Percentiles rank a stretch among this genome's conserved stretches.
phyloP scores from a whole-genome alignment of 257 asterid species.

The Solanum dulcamara region DNA sequence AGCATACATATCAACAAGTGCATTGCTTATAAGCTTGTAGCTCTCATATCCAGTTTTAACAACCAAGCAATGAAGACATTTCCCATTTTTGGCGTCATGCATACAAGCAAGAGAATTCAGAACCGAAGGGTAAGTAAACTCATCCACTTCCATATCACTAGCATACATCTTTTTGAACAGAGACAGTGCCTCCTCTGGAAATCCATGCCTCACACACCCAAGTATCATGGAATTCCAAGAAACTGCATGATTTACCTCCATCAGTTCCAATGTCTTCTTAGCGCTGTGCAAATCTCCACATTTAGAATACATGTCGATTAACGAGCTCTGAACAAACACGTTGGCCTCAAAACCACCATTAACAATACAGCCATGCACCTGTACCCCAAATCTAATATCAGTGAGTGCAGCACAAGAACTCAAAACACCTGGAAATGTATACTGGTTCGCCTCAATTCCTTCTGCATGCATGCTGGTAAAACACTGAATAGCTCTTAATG shows the following conservation, averaged over 20 bases:
- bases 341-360: conserved; percentile 65
- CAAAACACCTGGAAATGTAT: conserved; percentile 68
- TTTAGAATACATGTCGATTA: conserved; percentile 74
- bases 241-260: conserved; percentile 42
- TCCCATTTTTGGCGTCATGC: conserved; percentile 33
- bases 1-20: conserved; percentile 86
- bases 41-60: conserved; percentile 53
- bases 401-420: conserved; percentile 44
- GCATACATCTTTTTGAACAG: conserved; percentile 49
- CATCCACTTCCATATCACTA: conserved; percentile 45
- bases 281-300: conserved; percentile 59
- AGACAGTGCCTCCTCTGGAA: conserved; percentile 35
- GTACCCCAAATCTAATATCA: conserved; percentile 37
- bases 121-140: conserved; percentile 64
- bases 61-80: conserved; percentile 41
- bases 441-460: conserved; percentile 63
- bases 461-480: conserved; percentile 50
- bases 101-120: conserved; percentile 48
- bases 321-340: conserved; percentile 62
- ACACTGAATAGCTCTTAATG: conserved; percentile 33
- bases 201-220: conserved; percentile 51
- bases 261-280: conserved; percentile 32
- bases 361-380: conserved; percentile 56
- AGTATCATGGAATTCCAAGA: conserved; percentile 74
- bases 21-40: conserved; percentile 43